phyloP scores from a whole-genome alignment of 495 filamentous ascomycete species.

The Annulohypoxylon moriforme region DNA sequence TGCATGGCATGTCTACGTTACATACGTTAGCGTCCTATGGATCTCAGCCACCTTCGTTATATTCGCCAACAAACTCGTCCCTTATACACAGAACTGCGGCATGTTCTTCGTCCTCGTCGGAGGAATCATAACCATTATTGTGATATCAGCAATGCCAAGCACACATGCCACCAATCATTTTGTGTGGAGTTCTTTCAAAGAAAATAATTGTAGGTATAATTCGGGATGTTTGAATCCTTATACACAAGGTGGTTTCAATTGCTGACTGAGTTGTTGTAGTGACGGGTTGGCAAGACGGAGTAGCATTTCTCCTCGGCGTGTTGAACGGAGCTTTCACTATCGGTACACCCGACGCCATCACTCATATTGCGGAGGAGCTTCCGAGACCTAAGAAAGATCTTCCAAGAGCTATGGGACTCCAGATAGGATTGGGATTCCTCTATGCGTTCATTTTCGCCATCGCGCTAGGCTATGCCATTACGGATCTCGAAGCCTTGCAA shows the following conservation, averaged over 20 bases:
- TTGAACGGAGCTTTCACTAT: conserved; percentile 89
- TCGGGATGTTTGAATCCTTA: neutral
- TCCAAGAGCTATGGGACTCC: conserved; percentile 70
- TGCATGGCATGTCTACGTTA: conserved; percentile 81
- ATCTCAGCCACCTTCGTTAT: conserved; percentile 70
- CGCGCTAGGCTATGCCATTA: conserved; percentile 77
- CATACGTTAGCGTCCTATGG: conserved; percentile 76
- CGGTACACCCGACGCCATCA: conserved; percentile 80
- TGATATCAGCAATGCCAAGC: conserved; percentile 79
- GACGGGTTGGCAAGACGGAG: conserved; percentile 76
- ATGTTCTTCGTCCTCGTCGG: conserved; percentile 77
- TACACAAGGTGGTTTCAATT: neutral
- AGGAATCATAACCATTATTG: conserved; percentile 75
- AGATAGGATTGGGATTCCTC: conserved; percentile 68
- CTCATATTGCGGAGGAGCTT: conserved; percentile 86
- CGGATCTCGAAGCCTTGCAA: conserved; percentile 70
- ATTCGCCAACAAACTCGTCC: conserved; percentile 75
- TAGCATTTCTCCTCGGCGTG: conserved; percentile 84
- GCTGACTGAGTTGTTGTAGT: conserved; percentile 30
- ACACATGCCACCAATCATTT: conserved; percentile 66
- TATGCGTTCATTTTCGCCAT: conserved; percentile 81
- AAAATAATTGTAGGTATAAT: conserved; percentile 61
- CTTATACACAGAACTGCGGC: conserved; percentile 72
- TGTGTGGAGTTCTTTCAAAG: conserved; percentile 69
- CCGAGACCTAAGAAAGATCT: conserved; percentile 72